Evolutionary conservation across 2,329 filamentous ascomycete genomes (phyloP), one percentile per base, ranked within the genome.

Genomic region (Aspergillus bombycis): DNA sequence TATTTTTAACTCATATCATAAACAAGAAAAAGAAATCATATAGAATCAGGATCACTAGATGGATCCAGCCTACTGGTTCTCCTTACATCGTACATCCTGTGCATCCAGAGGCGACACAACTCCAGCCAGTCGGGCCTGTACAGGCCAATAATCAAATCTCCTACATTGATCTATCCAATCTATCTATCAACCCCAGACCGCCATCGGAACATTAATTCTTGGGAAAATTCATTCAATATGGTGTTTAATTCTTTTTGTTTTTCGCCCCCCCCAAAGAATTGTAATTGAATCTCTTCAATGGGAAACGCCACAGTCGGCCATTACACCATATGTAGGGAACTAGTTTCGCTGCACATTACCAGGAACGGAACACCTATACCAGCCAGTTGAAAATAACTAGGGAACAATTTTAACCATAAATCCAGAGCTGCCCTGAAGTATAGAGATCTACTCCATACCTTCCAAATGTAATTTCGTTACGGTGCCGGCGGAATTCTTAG

Each of bases 141-240:
- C 52, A 26, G 14, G 19, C 30, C 14, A 38, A 55, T 38, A 38
- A 32, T 55, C n/a, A 55, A 36, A 38, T 55, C 34, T 6, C 46
- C 46, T 30, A 21, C 23, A 28, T 45, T 58, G 60, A 62, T 62
- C 41, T 62, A 53, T 62, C 60, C 36, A 62, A 41, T 62, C 60
- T 48, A 62, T 58, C 54, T 58, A 58, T 62, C 60, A 62, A 26
- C 60, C 32, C 34, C 52, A 55, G 45, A 26, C 43, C n/a, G 14
- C 43, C 57, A n/a, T 23, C 57, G 57, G 57, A 59, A 23, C 50
- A 50, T 52, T 52, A 23, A 52, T 34, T 46, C 38, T 21, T 23
- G 41, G 36, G 14, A 54, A 30, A 36, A 14, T 36, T 11, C 21
- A 55, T 14, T 38, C 34, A 36, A 23, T 50, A 19, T n/a, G 23